phyloP scores from a whole-genome alignment of 768 basidiomycete genomes.

The Serendipita sp. region DNA sequence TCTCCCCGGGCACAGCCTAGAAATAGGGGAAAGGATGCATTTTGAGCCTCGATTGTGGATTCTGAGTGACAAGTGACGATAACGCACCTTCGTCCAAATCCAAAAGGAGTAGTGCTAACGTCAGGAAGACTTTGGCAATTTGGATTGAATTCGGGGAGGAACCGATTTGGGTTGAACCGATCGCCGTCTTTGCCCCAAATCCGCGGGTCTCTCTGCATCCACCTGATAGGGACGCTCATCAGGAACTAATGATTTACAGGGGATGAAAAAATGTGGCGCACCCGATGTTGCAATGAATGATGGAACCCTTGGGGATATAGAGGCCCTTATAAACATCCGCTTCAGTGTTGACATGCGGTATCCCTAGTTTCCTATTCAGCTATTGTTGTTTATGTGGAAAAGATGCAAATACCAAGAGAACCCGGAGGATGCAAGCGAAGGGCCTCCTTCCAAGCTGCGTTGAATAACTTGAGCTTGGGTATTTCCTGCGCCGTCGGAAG shows the following conservation, averaged over 20 bases:
- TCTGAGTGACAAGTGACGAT: neutral
- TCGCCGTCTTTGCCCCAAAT: neutral
- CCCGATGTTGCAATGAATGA: constrained; percentile 18
- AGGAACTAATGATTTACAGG: neutral
- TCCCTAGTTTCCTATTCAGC: neutral
- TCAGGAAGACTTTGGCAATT: neutral
- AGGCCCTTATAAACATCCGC: neutral
- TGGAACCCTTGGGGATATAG: constrained; percentile 14
- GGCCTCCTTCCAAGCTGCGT: neutral
- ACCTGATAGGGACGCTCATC: neutral
- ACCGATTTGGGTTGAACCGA: neutral
- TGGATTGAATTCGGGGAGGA: neutral
- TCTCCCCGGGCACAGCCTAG: neutral
- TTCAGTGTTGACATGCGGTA: constrained; percentile 2
- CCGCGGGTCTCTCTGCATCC: neutral
- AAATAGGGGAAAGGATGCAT: too few relatives aligned
- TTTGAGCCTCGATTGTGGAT: too few relatives aligned
- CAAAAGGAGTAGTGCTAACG: neutral
- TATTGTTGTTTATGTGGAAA: neutral
- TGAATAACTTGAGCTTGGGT: neutral
- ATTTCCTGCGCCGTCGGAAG: constrained; percentile 12
- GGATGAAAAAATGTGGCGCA: constrained; percentile 3
- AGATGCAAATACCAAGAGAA: neutral
- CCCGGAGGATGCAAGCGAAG: neutral
- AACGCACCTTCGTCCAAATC: neutral